Base-by-base conservation (phyloP, 371 early-diverging fungal genomes). In the Haplosporangium sp. region DNA sequence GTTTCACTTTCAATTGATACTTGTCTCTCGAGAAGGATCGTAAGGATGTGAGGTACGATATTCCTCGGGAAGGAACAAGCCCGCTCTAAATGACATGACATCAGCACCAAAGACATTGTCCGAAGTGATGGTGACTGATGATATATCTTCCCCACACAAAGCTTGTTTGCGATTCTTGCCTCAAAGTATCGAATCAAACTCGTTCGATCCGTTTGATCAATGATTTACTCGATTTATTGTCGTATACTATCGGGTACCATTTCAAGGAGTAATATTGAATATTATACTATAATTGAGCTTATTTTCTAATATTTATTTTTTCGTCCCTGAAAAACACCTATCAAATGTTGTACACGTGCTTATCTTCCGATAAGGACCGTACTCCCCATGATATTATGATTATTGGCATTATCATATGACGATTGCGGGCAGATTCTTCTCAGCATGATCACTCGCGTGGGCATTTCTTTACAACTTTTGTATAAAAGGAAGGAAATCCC, bases 271-370 rank as follows among this genome's bases (percentile, higher is more conserved):
- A n/a, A 39, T 44, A 27, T 44, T 27, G 10, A 44, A 44, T 11
- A 61, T 45, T 13, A 13, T 45, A 45, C 0, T 13, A 9, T 42
- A 45, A 7, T 20, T 2, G 17, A 61, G 44, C 60, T 59, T 59
- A 37, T 59, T 59, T 37, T 40, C 39, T 58, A 3, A 39, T 27
- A 20, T 58, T 15, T 38, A 38, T 38, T 38, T 58, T 59, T 39
- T 59, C 38, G 60, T 68, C 69, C 69, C 69, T 68, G 69, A 68
- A 68, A 66, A 61, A 53, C 52, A 52, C 69, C 69, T 69, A 69
- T 69, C 69, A 69, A 19, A 13, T 7, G 3, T 13, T 62, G 69
- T 45, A 62, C 69, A 69, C 69, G 69, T 69, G 69, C 69, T 69
- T 69, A 62, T 69, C 69, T 61, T 68, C 63, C 56, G 69, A 69